Evolutionary conservation across 257 asterid species (phyloP).

Genomic region (Solanum paucissectum): DNA sequence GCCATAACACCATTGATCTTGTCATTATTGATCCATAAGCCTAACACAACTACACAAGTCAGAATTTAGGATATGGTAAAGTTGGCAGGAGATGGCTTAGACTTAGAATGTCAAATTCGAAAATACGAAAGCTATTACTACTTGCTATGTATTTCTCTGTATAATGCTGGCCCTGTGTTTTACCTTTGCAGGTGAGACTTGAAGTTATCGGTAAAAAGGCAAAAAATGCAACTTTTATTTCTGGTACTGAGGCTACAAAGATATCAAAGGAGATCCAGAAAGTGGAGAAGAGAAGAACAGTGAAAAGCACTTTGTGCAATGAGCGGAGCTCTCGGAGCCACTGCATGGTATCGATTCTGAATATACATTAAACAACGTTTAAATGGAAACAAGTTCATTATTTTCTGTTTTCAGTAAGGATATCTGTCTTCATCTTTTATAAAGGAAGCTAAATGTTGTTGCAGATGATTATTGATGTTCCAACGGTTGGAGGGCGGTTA

Average conservation of each 20-base stretch:
- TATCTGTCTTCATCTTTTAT: background rate
- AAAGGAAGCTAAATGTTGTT: background rate
- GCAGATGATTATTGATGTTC: conserved; percentile 88
- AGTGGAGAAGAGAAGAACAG: conserved; percentile 91
- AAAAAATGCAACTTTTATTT: conserved; percentile 71
- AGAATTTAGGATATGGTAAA: background rate
- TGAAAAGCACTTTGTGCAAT: conserved; percentile 79
- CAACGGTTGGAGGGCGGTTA: conserved; percentile 89
- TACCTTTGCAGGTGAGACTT: conserved; percentile 45
- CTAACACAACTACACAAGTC: background rate
- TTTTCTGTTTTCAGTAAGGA: background rate
- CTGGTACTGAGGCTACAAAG: conserved; percentile 83
- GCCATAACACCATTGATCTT: background rate
- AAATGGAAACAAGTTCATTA: background rate
- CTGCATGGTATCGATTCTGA: conserved; percentile 59
- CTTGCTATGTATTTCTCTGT: background rate
- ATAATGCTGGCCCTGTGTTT: background rate
- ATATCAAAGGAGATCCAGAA: conserved; percentile 88
- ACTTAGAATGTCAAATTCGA: background rate
- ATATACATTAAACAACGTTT: background rate
- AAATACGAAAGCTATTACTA: background rate
- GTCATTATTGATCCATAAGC: background rate
- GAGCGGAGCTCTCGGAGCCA: conserved; percentile 95
- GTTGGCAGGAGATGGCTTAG: background rate
- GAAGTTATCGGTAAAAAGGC: conserved; percentile 97